Evolutionary conservation across 129 eudicot species (phyloP), one percentile per base, ranked within the genome.

Genomic region (Erigeron canadensis): DNA sequence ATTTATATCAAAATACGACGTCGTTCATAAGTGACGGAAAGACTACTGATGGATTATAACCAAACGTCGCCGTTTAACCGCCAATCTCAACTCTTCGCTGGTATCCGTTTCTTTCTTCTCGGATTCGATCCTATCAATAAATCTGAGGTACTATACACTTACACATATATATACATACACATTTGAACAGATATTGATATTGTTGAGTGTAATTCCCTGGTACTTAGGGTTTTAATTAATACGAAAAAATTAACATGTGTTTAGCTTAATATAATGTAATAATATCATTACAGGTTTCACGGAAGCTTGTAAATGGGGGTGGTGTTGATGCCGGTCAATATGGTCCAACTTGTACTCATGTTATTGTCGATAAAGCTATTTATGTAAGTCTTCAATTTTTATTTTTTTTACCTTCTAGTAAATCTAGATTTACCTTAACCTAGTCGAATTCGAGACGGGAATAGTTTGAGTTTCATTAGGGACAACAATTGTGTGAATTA

Each of bases 261-360:
- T 59, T 69, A 10, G 19, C 19, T 37, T 38, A 46, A 8, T 47
- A 3, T 47, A n/a, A 7, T 16, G 16, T 1, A 16, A 53, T 53
- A 50, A 50, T 51, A 19, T 4, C 10, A 8, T 74, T 70, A 3
- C 76, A 94, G 97, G 86, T 88, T 71, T 84, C 79, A 16, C 72
- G 75, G 64, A 84, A 79, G 86, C 94, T 95, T 47, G 77, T 86
- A 17, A 73, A 70, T 65, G 86, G 84, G 2, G 99, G 99, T 37
- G 99, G 85, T 7, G 74, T 90, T 66, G 96, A 90, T 75, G 89
- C 76, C 66, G 86, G 84, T 55, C 75, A 60, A 34, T 87, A 82
- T 41, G 89, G 85, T 15, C 86, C 96, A 17, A 70, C 80, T 50
- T 88, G 97, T 75, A 95, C 90, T 64, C 97, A 95, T 78, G 91